Evolutionary conservation across 176 grass and related monocot species (phyloP), one percentile per base, ranked within the genome.

Genomic region (Hordeum marinum): DNA sequence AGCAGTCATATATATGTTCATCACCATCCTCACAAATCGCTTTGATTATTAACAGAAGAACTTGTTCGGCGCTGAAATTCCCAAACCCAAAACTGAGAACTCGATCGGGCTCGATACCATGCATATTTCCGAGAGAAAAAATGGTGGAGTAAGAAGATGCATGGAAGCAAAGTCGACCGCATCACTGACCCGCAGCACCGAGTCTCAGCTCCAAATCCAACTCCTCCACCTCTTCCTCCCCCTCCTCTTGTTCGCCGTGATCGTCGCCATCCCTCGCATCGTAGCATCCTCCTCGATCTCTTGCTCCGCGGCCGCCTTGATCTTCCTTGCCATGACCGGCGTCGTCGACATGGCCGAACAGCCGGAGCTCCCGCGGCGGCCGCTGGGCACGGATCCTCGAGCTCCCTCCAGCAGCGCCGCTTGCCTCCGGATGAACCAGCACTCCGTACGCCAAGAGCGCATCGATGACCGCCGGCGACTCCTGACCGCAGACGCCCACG

Each of bases 161-260:
- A 32, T 37, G 32, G 29, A 68, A 75, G 25, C 29, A 72, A 72
- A 26, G 41, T 69, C 18, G 21, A 25, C 15, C 32, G 52, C 0
- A 42, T 75, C 17, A 89, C 39, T 54, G 67, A 32, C 72, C 83
- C 17, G 73, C 66, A 37, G 83, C 79, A 46, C 94, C 94, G 55
- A 96, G 94, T 83, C 94, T 88, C 9, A 96, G 86, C 67, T 90
- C 91, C 89, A 96, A 80, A 87, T 96, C 94, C 64, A 96, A 12
- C 35, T 85, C 91, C 39, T 92, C 86, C 72, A 73, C 83, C 23
- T 40, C 78, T 21, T 31, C 24, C 70, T 72, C 46, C 5, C 20
- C 35, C 37, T 42, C 27, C 37, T 8, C 37, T 52, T 52, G 48
- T 17, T 18, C 48, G 48, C 46, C 46, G 5, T 31, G 34, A 34